Percentiles rank a stretch among this genome's conserved stretches.
Evolutionary conservation across 306 rosid species (phyloP).

Genomic region (Argentina anserina): DNA sequence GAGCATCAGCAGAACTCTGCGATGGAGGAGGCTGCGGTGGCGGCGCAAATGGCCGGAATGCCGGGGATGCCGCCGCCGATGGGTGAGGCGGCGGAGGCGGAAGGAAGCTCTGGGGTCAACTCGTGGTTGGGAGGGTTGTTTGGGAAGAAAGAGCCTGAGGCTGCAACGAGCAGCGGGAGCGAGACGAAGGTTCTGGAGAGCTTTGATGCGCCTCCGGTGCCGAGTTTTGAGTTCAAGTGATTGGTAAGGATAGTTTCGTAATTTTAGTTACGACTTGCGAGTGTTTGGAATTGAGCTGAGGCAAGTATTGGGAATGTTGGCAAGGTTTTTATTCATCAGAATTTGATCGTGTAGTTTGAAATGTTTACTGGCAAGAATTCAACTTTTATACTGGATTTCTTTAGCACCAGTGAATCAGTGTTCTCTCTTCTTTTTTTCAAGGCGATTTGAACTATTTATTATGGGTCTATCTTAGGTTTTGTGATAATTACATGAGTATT

Average conservation of each 20-base stretch:
- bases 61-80: conserved; percentile 17
- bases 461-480: no score
- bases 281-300: no score
- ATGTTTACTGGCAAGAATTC: no score
- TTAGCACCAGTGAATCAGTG: no score
- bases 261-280: not conserved
- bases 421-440: no score
- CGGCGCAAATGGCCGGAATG: conserved; percentile 17
- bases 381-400: no score
- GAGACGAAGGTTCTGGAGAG: conserved; percentile 89
- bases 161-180: conserved; percentile 51
- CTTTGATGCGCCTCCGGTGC: conserved; percentile 58
- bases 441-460: no score
- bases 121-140: conserved; percentile 35
- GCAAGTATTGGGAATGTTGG: no score
- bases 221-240: not conserved
- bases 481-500: no score
- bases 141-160: conserved; percentile 44
- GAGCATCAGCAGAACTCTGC: conserved; percentile 55
- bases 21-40: conserved; percentile 66
- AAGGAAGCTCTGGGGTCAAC: conserved; percentile 11
- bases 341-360: no score
- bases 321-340: no score
- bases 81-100: not conserved
- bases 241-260: not conserved